Evolutionary conservation across 2,329 filamentous ascomycete species (phyloP), one percentile per base, ranked within the genome.

Genomic region (Xylaria arbuscula): DNA sequence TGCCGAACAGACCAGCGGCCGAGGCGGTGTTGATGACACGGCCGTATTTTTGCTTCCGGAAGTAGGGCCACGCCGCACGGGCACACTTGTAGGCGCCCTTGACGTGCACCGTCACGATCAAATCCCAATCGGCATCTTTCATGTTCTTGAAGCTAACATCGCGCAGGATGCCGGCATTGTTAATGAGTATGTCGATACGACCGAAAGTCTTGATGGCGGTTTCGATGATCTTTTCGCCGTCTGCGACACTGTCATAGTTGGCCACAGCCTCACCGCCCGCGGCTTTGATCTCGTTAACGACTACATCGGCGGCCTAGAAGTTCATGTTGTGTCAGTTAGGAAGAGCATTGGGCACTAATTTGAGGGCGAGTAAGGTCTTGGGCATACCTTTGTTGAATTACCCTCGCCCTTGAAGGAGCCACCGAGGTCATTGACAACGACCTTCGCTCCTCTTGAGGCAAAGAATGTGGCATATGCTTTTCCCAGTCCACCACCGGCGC

Each of bases 101-200:
- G 76, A 98, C 90, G 82, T 99, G 95, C 66, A 98, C 95, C 80
- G 90, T 91, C 82, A 95, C 93, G 80, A 98, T 92, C 74, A 98
- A 84, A 80, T 99, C 95, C 96, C 96, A 99, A 81, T 99, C 96
- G 79, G 92, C 83, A 81, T 99, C 96, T 81, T 92, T 96, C 89
- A 98, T 97, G 84, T 98, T 98, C 88, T 97, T 97, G 86, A 99
- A 98, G 87, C 93, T 95, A 79, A 98, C 82, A 83, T 98, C 94
- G 70, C 95, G 92, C 69, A 97, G 87, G 78, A 98, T 98, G 78
- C 96, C 95, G 70, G 96, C 96, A 80, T 98, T 99, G 88, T 99
- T 99, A 83, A 99, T 91, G 76, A 99, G 90, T 72, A 99, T 85
- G 81, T 99, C 95, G 82, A 99, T 89, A 77, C 95, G 93, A 74